Evolutionary conservation across 495 filamentous ascomycete genomes (phyloP), one percentile per base, ranked within the genome.

Genomic region (Astrothelium subdiscretum): DNA sequence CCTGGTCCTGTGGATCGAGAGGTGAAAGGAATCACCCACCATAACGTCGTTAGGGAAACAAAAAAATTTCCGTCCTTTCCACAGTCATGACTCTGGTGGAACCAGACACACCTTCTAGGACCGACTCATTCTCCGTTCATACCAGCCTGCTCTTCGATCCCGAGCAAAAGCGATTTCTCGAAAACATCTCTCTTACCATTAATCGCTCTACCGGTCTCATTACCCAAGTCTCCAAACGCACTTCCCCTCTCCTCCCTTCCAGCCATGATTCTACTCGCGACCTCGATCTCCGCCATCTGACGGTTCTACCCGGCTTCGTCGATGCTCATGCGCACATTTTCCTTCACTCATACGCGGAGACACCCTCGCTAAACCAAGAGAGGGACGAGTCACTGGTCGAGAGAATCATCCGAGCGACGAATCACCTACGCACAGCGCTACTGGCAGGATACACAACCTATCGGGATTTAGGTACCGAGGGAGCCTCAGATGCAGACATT

Each of bases 281-380:
- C 10, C 76, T 82, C 59, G 80, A 83, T 62, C 74, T 82, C 22
- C 71, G 76, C 6, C 75, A 73, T 52, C 69, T 73, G 20, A 69
- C 76, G 11, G 78, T 81, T 11, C 63, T 82, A 18, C 80, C 80
- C 0, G 80, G 80, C 12, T 66, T 82, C 4, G 79, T 82, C 1
- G 80, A 83, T 62, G 75, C 77, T 10, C 80, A 82, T 61, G 79
- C 80, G 0, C 80, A 83, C 69, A 72, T 81, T 24, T 80, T 83
- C 38, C 68, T 83, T 11, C 79, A 83, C 62, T 59, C 73, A 0
- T 81, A 83, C 65, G 58, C 63, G 22, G 77, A 81, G 32, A 75
- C 75, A 2, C 62, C 67, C 10, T 64, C 72, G 0, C 40, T 74
- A 15, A 69, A 77, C 61, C 80, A 82, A 63, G 78, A 79, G 79